Percentiles rank a stretch among this genome's conserved stretches.
These are phyloP conservation scores for Boletus reticulatus DNA, from an alignment of 768 basidiomycete genomes.

Conservation along the genomic window DNA sequence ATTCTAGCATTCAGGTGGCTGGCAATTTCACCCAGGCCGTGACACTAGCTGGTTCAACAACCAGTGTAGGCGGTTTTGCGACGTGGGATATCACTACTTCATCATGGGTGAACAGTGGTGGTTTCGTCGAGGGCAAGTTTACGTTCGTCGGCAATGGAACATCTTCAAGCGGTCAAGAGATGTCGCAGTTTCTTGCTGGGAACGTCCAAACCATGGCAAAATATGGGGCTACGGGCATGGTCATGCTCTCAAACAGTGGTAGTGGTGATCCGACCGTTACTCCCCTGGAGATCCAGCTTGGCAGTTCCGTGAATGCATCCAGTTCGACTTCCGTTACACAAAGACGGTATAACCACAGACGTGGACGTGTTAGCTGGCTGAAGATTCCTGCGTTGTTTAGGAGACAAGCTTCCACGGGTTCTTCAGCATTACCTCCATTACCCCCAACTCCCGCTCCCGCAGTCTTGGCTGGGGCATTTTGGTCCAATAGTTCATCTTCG, in stretches of 20 bases:
- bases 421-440: slow-evolving; percentile 52
- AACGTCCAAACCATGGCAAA: slow-evolving; percentile 52
- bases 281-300: slow-evolving; percentile 61
- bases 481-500: slow-evolving; percentile 72
- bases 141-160: slow-evolving; percentile 69
- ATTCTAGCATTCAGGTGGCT: slow-evolving; percentile 56
- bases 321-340: slow-evolving; percentile 31
- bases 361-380: slow-evolving; percentile 44
- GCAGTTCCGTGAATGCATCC: slow-evolving; percentile 33
- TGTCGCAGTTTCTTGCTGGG: slow-evolving; percentile 67
- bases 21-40: slow-evolving; percentile 70
- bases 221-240: slow-evolving; percentile 79
- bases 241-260: slow-evolving; percentile 71
- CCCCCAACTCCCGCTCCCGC: slow-evolving; percentile 69
- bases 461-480: slow-evolving; percentile 84
- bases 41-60: slow-evolving; percentile 35
- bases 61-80: slow-evolving; percentile 61
- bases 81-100: slow-evolving; percentile 61
- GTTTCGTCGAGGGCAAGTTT: slow-evolving; percentile 71
- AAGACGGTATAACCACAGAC: slow-evolving; percentile 41
- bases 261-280: slow-evolving; percentile 51
- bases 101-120: slow-evolving; percentile 72
- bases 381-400: slow-evolving; percentile 40
- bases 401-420: slow-evolving; percentile 50
- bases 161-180: slow-evolving; percentile 36